Conservation (phyloP, 2,329 filamentous ascomycete species). For the Zelopaecilomyces penicillatus region DNA sequence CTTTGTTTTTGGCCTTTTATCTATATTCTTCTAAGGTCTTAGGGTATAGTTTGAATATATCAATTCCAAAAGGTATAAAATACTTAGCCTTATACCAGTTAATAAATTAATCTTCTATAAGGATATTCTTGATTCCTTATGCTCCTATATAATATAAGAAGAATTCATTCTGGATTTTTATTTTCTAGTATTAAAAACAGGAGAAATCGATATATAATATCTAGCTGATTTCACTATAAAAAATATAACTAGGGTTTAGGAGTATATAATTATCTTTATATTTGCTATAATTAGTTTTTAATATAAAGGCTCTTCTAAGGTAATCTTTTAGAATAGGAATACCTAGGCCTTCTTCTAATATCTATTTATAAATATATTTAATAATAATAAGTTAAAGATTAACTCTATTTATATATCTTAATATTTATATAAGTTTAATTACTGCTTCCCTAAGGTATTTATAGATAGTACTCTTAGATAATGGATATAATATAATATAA, state of each 20-base stretch:
- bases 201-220: not conserved
- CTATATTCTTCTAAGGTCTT: too few relatives aligned
- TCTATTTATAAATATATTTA: not conserved
- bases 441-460: not conserved
- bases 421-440: not conserved
- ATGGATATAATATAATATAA: not conserved
- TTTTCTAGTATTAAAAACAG: too few relatives aligned
- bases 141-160: too few relatives aligned
- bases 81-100: too few relatives aligned
- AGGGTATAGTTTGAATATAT: too few relatives aligned
- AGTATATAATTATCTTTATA: not conserved
- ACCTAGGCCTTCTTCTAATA: too few relatives aligned
- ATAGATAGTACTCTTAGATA: not conserved
- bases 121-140: too few relatives aligned
- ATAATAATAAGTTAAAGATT: too few relatives aligned
- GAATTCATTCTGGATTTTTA: too few relatives aligned
- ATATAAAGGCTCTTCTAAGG: not conserved
- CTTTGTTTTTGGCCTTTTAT: too few relatives aligned
- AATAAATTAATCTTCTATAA: too few relatives aligned
- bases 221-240: not conserved
- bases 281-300: not conserved
- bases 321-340: not conserved
- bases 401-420: not conserved
- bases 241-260: not conserved
- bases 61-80: too few relatives aligned